Base-by-base conservation (phyloP, 2,329 filamentous ascomycete genomes). In the Aspergillus neotritici region DNA sequence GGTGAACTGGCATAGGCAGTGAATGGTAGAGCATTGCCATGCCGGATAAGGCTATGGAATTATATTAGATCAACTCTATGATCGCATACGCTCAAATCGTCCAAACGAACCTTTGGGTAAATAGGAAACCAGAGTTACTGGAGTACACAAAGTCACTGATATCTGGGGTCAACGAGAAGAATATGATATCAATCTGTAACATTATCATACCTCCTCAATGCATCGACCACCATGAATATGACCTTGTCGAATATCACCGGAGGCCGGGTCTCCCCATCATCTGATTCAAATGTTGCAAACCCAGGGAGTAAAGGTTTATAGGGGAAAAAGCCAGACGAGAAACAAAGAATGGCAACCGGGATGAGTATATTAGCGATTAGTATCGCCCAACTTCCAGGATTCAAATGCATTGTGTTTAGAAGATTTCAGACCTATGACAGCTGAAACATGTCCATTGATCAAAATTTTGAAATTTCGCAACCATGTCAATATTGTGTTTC, bases 151-250 rank as follows among this genome's bases (percentile, higher is more conserved):
- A 97, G 60, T 97, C 91, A 71, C 90, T 94, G 51, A 41, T 39
- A 52, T 50, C 14, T 10, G 30, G 3, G 14, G 50, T 34, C n/a
- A 49, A 56, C 48, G 46, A 63, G 52, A 44, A 38, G 14, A 13
- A 31, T 30, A 35, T 17, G 32, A 29, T 31, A n/a, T 37, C 33
- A 29, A 28, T 34, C 10, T 40, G 17, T 32, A 29, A 39, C 30
- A 37, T 14, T 14, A 42, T 49, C 62, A 47, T 75, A 89, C 86
- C 87, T 94, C 67, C 90, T 79, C 64, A 98, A 68, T 16, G 93
- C 91, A 77, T 98, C 93, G 21, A 98, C 86, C 5, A 98, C 89
- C 91, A 98, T 97, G 65, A 98, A 96, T 41, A 98, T 75, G 41
- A 97, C 74, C 58, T 84, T 89, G 66, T 97, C 82, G 65, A 98